phyloP scores from a whole-genome alignment of 2,329 filamentous ascomycete species.

The Talaromyces albobiverticillius region DNA sequence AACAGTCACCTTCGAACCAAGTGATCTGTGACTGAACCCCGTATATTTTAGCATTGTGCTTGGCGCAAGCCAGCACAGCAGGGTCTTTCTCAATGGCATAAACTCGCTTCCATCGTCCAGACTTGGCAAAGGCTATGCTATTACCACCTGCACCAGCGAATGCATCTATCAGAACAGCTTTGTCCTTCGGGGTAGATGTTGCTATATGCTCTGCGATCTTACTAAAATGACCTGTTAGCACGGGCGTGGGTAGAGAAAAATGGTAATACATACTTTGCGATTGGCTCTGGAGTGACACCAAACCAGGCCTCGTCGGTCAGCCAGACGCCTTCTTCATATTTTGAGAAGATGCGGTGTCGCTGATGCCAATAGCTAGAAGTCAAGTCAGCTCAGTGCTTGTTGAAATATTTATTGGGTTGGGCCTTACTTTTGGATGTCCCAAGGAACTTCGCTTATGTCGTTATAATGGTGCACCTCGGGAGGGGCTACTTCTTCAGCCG shows the following conservation, averaged over 20 bases:
- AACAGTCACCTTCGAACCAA: constrained; percentile 85
- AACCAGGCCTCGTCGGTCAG: constrained; percentile 97
- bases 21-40: constrained; percentile 74
- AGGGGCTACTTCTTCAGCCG: constrained; percentile 29
- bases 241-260: constrained; percentile 6
- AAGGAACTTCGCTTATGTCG: constrained; percentile 67
- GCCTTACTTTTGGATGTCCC: constrained; percentile 76
- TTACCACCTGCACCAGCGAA: constrained; percentile 94
- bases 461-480: constrained; percentile 67
- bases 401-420: background rate
- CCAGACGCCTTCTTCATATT: constrained; percentile 82
- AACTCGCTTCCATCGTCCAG: constrained; percentile 73
- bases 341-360: constrained; percentile 79
- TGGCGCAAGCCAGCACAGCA: constrained; percentile 79
- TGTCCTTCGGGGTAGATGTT: constrained; percentile 51
- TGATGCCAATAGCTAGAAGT: constrained; percentile 78
- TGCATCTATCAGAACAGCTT: constrained; percentile 73
- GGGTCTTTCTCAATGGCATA: constrained; percentile 86
- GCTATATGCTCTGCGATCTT: constrained; percentile 73
- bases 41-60: constrained; percentile 86
- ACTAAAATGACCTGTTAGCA: constrained; percentile 38
- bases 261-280: constrained; percentile 65
- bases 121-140: constrained; percentile 86
- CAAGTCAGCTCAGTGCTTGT: constrained; percentile 10
- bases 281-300: constrained; percentile 88